phyloP scores from a whole-genome alignment of 2,329 filamentous ascomycete species.

The Fusarium mangiferae region DNA sequence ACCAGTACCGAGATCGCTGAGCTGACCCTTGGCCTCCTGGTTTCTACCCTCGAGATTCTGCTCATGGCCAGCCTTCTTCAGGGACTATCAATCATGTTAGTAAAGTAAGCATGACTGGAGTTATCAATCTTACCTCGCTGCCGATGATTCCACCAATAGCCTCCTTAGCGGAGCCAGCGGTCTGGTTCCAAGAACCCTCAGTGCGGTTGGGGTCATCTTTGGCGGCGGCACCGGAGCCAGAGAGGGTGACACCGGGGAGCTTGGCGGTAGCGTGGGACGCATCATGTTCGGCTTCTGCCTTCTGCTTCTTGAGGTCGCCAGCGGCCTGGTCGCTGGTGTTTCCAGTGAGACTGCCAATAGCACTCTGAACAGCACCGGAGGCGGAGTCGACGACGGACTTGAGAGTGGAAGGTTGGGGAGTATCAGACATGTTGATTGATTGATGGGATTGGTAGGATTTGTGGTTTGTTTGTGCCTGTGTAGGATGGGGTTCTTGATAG shows the following conservation, averaged over 20 bases:
- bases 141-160: conserved; percentile 79
- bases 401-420: conserved; percentile 72
- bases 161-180: conserved; percentile 87
- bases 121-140: conserved; percentile 64
- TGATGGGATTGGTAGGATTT: background rate
- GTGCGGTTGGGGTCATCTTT: conserved; percentile 78
- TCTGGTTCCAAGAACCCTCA: conserved; percentile 86
- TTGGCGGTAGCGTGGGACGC: conserved; percentile 80
- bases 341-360: conserved; percentile 78
- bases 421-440: conserved; percentile 45
- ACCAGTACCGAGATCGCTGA: conserved; percentile 77
- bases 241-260: conserved; percentile 76
- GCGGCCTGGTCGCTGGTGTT: conserved; percentile 73
- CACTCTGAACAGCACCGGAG: conserved; percentile 77
- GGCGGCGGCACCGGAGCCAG: conserved; percentile 74
- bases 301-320: conserved; percentile 72
- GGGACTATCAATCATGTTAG: conserved; percentile 53
- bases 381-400: conserved; percentile 81
- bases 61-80: conserved; percentile 78
- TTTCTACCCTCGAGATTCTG: conserved; percentile 85
- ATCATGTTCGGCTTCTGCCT: conserved; percentile 74
- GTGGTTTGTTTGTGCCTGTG: background rate
- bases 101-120: background rate
- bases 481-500: conserved; percentile 11
- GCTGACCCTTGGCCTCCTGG: conserved; percentile 84